Evolutionary conservation across 2,329 filamentous ascomycete species (phyloP).

Genomic region (Shiraia bambusicola): DNA sequence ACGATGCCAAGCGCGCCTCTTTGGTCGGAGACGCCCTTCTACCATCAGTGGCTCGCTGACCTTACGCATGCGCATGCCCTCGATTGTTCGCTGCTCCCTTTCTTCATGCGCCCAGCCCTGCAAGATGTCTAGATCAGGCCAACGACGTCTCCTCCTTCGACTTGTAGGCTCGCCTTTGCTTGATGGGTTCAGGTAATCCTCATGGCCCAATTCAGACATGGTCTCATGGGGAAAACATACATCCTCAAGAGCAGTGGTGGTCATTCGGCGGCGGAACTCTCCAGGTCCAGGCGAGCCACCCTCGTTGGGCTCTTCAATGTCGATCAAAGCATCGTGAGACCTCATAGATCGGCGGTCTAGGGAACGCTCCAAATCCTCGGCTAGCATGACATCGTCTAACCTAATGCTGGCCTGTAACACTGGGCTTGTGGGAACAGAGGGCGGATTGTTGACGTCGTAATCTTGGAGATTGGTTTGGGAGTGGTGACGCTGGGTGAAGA

Average conservation of each 20-base stretch:
- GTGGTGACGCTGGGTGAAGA: slow-evolving; percentile 30
- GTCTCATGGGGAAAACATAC: slow-evolving; percentile 86
- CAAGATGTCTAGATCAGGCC: slow-evolving; percentile 81
- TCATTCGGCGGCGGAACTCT: slow-evolving; percentile 41
- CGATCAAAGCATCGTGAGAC: slow-evolving; percentile 51
- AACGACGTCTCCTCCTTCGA: slow-evolving; percentile 60
- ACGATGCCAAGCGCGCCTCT: slow-evolving; percentile 76
- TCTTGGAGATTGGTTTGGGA: slow-evolving; percentile 42
- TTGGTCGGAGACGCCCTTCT: slow-evolving; percentile 81
- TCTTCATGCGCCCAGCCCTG: slow-evolving; percentile 91
- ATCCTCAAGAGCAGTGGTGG: slow-evolving; percentile 72
- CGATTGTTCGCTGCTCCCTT: slow-evolving; percentile 77
- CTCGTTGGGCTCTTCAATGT: slow-evolving; percentile 59
- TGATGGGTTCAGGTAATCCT: slow-evolving; percentile 62
- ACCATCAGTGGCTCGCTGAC: slow-evolving; percentile 93
- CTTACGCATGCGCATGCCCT: slow-evolving; percentile 81
- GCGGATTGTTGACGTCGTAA: slow-evolving; percentile 67
- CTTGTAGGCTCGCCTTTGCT: slow-evolving; percentile 46
- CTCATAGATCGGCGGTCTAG: slow-evolving; percentile 18
- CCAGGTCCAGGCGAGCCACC: slow-evolving; percentile 26
- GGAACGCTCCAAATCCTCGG: slow-evolving; percentile 58
- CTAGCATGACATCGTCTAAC: slow-evolving; percentile 67
- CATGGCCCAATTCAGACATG: slow-evolving; percentile 78
- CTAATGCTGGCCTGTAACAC: slow-evolving; percentile 54
- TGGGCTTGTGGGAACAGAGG: slow-evolving; percentile 62